These are phyloP conservation scores for Gossypium arboreum DNA, from an alignment of 345 rosid genomes.

Conservation along the genomic window DNA sequence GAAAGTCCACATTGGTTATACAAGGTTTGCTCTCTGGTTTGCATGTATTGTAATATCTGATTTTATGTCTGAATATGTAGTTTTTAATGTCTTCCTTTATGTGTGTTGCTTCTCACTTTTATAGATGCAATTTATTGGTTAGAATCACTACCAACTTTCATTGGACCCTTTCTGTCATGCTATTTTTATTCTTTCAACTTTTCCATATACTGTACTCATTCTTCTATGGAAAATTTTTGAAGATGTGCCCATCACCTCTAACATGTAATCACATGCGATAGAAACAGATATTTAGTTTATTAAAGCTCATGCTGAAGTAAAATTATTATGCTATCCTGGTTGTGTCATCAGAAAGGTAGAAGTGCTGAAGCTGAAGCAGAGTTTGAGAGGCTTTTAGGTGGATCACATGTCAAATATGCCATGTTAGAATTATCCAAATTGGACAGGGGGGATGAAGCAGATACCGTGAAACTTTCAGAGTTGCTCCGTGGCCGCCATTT, in stretches of 20 bases:
- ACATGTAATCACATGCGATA: background rate
- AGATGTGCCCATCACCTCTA: background rate
- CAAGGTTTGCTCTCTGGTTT: slow-evolving; percentile 53
- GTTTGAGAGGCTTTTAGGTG: slow-evolving; percentile 83
- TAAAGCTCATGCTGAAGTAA: slow-evolving; percentile 13
- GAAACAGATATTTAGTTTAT: background rate
- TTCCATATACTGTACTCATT: background rate
- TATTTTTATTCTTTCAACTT: background rate
- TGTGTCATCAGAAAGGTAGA: slow-evolving; percentile 71
- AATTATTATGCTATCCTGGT: slow-evolving; percentile 16
- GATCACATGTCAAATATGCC: slow-evolving; percentile 68
- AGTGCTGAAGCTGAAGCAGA: slow-evolving; percentile 78
- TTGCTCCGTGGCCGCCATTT: slow-evolving; percentile 72
- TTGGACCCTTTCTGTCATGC: background rate
- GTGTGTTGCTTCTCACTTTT: background rate
- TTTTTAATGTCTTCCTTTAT: background rate
- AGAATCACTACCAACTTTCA: background rate
- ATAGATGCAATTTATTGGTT: background rate
- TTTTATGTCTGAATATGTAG: background rate
- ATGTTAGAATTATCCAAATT: slow-evolving; percentile 71
- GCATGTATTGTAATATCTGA: background rate
- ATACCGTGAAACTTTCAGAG: slow-evolving; percentile 61
- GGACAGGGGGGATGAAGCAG: slow-evolving; percentile 67
- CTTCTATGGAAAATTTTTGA: background rate
- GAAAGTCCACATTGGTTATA: slow-evolving; percentile 92